These are phyloP conservation scores for Phytophthora ramorum DNA, from an alignment of 352 stramenopile species.

Conservation along the genomic window DNA sequence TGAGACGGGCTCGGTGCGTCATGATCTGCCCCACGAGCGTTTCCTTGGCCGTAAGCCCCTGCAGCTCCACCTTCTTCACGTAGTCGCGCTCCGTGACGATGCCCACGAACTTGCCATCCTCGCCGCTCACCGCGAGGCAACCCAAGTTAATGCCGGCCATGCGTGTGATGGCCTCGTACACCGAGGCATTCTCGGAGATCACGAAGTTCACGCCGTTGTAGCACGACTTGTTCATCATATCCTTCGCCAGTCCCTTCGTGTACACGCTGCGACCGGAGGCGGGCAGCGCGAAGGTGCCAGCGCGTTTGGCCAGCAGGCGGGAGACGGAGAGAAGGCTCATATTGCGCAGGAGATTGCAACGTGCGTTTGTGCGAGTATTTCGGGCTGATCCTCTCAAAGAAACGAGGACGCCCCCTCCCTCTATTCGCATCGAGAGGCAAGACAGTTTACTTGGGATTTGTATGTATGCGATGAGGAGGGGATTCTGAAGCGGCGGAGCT, in stretches of 20 bases:
- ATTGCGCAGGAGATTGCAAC: conserved; percentile 7
- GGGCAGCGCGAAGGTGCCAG: conserved; percentile 17
- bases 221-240: conserved; percentile 94
- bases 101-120: conserved; percentile 89
- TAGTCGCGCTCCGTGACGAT: conserved; percentile 96
- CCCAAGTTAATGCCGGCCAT: conserved; percentile 95
- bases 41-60: conserved; percentile 87
- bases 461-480: conserved; percentile 11
- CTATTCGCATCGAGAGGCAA: background rate
- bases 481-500: conserved; percentile 6
- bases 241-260: conserved; percentile 84
- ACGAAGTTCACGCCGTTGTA: conserved; percentile 96
- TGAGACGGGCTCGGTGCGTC: conserved; percentile 92
- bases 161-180: conserved; percentile 95
- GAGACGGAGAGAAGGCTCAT: conserved; percentile 32
- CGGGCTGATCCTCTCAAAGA: conserved; percentile 7
- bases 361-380: background rate
- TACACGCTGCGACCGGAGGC: conserved; percentile 59
- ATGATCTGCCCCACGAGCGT: conserved; percentile 95
- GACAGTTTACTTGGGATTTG: conserved; percentile 9
- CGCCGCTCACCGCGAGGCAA: conserved; percentile 91
- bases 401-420: conserved; percentile 13
- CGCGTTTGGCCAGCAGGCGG: conserved; percentile 30
- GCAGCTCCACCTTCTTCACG: conserved; percentile 95
- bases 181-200: conserved; percentile 91